These are phyloP conservation scores for Perilla frutescens DNA, from an alignment of 257 asterid species.

Conservation along the genomic window DNA sequence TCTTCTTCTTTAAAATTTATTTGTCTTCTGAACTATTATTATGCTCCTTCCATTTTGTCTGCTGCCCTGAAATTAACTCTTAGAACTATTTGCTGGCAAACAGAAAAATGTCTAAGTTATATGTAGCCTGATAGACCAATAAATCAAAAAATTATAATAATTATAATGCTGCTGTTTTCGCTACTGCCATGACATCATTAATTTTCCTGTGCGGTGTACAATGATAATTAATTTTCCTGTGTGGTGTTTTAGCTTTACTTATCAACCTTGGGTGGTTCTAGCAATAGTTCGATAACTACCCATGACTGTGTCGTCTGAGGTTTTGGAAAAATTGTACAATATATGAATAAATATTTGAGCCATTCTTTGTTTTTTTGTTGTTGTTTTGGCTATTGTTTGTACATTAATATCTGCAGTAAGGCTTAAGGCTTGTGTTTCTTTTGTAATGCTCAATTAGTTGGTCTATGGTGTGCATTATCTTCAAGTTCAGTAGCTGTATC, in stretches of 20 bases:
- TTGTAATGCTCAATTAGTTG: slow-evolving; percentile 9
- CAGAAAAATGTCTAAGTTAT: neutral
- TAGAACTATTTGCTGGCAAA: neutral
- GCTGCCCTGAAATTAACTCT: neutral
- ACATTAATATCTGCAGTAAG: neutral
- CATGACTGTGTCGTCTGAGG: neutral
- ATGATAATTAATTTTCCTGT: neutral
- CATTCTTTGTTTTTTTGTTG: neutral
- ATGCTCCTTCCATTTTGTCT: neutral
- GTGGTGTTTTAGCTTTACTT: slow-evolving; percentile 2
- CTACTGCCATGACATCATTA: neutral
- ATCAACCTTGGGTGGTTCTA: neutral
- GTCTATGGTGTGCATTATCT: neutral
- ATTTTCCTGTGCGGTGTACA: neutral
- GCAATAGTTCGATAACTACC: neutral
- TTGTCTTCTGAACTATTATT: neutral
- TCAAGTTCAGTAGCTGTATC: neutral
- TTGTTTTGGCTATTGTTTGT: slow-evolving; percentile 6
- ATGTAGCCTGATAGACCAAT: neutral
- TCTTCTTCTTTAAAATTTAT: neutral
- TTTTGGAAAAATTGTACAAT: neutral
- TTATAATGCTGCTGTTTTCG: neutral
- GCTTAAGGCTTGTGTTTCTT: neutral
- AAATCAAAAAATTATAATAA: neutral
- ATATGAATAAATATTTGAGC: neutral